Conservation (phyloP, 176 grass and related monocot species). For the Phragmites australis region DNA sequence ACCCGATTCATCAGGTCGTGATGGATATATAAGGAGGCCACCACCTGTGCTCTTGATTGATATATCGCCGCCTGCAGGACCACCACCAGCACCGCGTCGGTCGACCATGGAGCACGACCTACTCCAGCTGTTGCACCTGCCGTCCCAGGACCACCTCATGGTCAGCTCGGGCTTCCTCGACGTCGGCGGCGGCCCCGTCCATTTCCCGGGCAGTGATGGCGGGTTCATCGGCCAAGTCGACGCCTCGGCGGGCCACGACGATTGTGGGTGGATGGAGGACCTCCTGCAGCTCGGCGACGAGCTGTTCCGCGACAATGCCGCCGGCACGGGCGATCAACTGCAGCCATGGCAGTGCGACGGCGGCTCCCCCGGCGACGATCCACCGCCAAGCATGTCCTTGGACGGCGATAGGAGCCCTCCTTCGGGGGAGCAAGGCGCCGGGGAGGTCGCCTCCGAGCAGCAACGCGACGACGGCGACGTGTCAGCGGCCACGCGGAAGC, state of each 20-base stretch:
- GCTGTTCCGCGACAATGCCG: neutral
- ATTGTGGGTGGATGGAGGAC: constrained; percentile 42
- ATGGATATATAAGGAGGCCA: constrained; percentile 23
- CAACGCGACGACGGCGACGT: constrained; percentile 46
- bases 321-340: neutral
- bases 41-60: neutral
- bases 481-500: constrained; percentile 29
- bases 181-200: neutral
- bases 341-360: constrained; percentile 9
- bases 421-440: neutral
- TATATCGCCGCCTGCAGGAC: neutral
- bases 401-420: constrained; percentile 40
- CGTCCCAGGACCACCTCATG: constrained; percentile 27
- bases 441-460: constrained; percentile 10
- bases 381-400: neutral
- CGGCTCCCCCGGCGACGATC: constrained; percentile 1
- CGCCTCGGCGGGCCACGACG: neutral
- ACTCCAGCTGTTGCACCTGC: neutral
- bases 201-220: neutral
- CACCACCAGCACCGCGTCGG: neutral
- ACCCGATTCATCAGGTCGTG: too few relatives aligned
- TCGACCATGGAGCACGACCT: constrained; percentile 13
- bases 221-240: neutral
- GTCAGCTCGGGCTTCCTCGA: constrained; percentile 23
- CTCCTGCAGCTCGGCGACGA: constrained; percentile 54